phyloP scores from a whole-genome alignment of 148 eudicot species.

The Pouteria glomerata region DNA sequence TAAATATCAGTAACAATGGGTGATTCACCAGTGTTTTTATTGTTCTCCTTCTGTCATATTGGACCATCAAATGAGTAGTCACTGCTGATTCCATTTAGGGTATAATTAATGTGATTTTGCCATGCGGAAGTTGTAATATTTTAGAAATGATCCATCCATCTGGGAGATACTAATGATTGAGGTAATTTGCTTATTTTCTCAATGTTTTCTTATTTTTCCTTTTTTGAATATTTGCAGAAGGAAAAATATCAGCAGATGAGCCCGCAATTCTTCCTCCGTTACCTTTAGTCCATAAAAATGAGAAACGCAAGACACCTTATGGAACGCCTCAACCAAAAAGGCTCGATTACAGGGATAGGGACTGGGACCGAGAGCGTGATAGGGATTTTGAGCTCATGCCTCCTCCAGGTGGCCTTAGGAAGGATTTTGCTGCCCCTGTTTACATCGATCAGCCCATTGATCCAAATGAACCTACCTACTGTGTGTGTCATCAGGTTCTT shows the following conservation, averaged over 20 bases:
- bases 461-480: slow-evolving; percentile 96
- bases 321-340: slow-evolving; percentile 72
- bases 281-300: slow-evolving; percentile 73
- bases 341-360: slow-evolving; percentile 72
- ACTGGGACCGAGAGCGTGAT: slow-evolving; percentile 88
- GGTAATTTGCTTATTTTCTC: slow-evolving; percentile 11
- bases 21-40: not conserved
- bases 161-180: not conserved
- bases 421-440: slow-evolving; percentile 67
- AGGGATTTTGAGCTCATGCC: slow-evolving; percentile 99
- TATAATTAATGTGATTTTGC: not conserved
- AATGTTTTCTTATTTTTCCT: not conserved
- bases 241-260: slow-evolving; percentile 85
- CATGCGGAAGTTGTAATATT: not conserved
- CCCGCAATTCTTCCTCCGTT: slow-evolving; percentile 82
- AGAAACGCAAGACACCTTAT: slow-evolving; percentile 55
- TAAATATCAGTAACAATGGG: slow-evolving; percentile 4
- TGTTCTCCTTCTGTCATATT: not conserved
- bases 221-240: slow-evolving; percentile 53
- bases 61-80: not conserved
- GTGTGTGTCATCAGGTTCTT: slow-evolving; percentile 94
- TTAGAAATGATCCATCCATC: not conserved
- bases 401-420: slow-evolving; percentile 89
- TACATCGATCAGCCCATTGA: slow-evolving; percentile 91
- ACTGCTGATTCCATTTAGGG: not conserved